Percentiles rank a stretch among this genome's conserved stretches.
Evolutionary conservation across 176 grass and related monocot genomes (phyloP).

Genomic region (Avena atlantica): DNA sequence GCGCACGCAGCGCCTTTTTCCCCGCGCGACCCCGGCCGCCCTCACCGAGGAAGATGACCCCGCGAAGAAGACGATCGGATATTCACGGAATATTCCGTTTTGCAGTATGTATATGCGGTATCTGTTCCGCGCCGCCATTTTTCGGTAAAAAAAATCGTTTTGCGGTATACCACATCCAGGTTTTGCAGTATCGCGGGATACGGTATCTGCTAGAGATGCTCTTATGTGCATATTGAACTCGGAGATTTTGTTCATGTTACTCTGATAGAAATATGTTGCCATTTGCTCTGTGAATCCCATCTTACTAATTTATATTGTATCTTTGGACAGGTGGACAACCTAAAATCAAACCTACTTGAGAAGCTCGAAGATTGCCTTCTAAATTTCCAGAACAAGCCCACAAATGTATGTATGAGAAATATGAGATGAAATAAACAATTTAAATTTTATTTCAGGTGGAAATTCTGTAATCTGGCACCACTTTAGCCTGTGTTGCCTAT

Average conservation of each 20-base stretch:
- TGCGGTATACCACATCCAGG: too few species aligned
- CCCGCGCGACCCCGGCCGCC: too few species aligned
- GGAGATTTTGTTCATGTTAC: constrained; percentile 26
- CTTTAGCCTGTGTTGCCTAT: constrained; percentile 15
- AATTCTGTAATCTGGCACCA: constrained; percentile 25
- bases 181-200: too few species aligned
- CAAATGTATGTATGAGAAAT: constrained; percentile 57
- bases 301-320: constrained; percentile 36
- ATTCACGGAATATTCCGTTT: too few species aligned
- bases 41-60: too few species aligned
- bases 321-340: constrained; percentile 77
- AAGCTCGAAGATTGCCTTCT: constrained; percentile 88
- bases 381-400: constrained; percentile 78
- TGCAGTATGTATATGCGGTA: too few species aligned
- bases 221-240: constrained; percentile 9
- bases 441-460: constrained; percentile 18
- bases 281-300: constrained; percentile 39
- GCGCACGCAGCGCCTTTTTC: too few species aligned
- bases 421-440: constrained; percentile 31
- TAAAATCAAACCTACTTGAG: constrained; percentile 93
- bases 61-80: too few species aligned
- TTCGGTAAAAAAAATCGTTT: too few species aligned
- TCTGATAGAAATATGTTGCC: constrained; percentile 24
- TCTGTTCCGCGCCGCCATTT: too few species aligned
- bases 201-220: too few species aligned